Base-by-base conservation (phyloP, 106 monocot genomes). In the Chionographis japonica region DNA sequence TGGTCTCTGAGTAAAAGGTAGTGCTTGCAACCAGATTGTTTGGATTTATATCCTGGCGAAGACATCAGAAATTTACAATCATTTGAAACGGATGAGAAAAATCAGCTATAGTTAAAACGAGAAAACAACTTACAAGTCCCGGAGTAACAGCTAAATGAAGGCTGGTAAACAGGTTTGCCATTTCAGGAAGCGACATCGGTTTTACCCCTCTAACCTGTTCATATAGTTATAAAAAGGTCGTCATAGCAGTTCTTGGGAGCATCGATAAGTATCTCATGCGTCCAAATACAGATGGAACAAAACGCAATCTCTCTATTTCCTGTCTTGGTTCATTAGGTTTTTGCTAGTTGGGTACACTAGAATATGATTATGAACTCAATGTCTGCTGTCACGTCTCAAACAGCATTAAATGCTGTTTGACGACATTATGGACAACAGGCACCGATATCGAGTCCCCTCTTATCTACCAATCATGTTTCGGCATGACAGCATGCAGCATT, bases 151-250 rank as follows among this genome's bases (percentile, higher is more conserved):
- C 90, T 66, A 98, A 63, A 41, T 81, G 97, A 77, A 98, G 79
- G 61, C 72, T 83, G 27, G 66, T 56, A 50, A 93, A 83, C 69
- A 98, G 74, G 72, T 79, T 83, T 59, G 89, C 90, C 89, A 98
- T 87, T 78, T 93, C 97, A 74, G 84, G 70, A 79, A 93, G 75
- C 56, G 85, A 63, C 72, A 93, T 58, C 56, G 92, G 92, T 67
- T 87, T 98, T 51, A 98, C 90, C 27, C 92, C 90, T 78, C 87
- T 89, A 70, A 98, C 89, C 97, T 98, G 92, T 70, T 60, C 76
- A 78, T 49, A 63, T 50, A 13, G 50, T 60, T 50, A 61, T 9
- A 52, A 62, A 4, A 17, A 17, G 35, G 18, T 11, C 14, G 37
- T 37, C 37, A 53, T 49, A 50, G 12, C 39, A 19, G 3, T 1